Conservation (phyloP, 2,329 filamentous ascomycete genomes). For the Trichoderma atrobrunneum region DNA sequence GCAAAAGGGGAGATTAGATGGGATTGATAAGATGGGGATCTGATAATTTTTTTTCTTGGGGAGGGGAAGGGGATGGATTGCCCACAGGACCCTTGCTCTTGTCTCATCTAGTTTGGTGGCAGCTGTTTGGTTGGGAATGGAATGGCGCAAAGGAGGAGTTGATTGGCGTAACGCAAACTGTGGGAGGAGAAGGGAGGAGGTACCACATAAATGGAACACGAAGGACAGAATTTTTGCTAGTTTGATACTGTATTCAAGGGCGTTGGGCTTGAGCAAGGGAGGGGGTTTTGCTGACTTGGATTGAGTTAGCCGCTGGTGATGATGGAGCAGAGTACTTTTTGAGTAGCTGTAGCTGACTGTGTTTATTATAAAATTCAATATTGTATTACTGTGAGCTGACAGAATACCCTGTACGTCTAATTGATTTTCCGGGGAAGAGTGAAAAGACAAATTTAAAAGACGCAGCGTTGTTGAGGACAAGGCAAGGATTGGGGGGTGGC, state of each 20-base stretch:
- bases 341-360: too few species aligned
- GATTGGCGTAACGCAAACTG: neutral
- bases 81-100: neutral
- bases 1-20: constrained; percentile 18
- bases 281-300: neutral
- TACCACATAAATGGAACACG: neutral
- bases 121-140: neutral
- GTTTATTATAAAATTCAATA: too few species aligned
- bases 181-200: neutral
- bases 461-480: neutral
- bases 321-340: neutral
- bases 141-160: constrained; percentile 3
- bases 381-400: neutral
- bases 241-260: neutral
- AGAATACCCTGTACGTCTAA: neutral
- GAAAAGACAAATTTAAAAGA: neutral
- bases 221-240: neutral
- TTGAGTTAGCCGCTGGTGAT: neutral
- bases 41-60: constrained; percentile 3
- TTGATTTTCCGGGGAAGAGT: neutral
- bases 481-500: neutral
- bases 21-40: constrained; percentile 18
- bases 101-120: neutral
- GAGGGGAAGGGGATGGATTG: neutral
- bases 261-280: neutral